phyloP scores from a whole-genome alignment of 495 filamentous ascomycete species.

The Penicillium bovifimosum region DNA sequence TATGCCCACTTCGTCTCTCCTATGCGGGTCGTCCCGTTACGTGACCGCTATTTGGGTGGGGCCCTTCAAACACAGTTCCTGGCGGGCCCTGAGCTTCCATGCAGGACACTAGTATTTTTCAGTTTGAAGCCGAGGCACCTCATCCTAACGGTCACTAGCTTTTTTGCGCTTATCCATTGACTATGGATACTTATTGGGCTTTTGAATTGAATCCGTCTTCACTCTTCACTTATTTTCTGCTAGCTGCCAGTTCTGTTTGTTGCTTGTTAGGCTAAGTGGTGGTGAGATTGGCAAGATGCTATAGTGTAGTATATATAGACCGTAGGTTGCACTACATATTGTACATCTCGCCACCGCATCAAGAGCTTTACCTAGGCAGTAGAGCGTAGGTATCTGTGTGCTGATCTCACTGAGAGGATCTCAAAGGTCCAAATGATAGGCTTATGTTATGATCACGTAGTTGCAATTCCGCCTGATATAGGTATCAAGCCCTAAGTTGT shows the following conservation, averaged over 20 bases:
- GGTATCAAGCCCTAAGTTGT: neutral
- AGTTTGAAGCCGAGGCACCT: neutral
- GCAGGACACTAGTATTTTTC: slow-evolving; percentile 1
- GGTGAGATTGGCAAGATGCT: neutral
- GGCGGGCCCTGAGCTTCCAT: too few relatives aligned
- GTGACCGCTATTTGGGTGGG: neutral
- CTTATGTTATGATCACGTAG: neutral
- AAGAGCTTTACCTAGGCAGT: too few relatives aligned
- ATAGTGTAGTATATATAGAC: neutral
- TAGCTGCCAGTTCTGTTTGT: neutral
- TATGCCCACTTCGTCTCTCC: neutral
- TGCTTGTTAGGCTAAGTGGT: neutral
- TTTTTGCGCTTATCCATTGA: too few relatives aligned
- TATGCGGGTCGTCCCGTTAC: slow-evolving; percentile 5
- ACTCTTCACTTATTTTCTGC: neutral
- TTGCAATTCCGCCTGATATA: neutral
- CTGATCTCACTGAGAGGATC: neutral
- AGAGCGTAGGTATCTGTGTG: too few relatives aligned
- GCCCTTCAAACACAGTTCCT: too few relatives aligned
- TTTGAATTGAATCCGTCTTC: neutral
- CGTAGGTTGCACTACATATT: neutral
- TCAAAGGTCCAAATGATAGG: neutral
- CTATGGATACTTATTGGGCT: too few relatives aligned
- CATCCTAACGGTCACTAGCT: neutral
- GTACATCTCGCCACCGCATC: too few relatives aligned